These are phyloP conservation scores for Eucalyptus pumila DNA, from an alignment of 345 rosid genomes.

Conservation along the genomic window DNA sequence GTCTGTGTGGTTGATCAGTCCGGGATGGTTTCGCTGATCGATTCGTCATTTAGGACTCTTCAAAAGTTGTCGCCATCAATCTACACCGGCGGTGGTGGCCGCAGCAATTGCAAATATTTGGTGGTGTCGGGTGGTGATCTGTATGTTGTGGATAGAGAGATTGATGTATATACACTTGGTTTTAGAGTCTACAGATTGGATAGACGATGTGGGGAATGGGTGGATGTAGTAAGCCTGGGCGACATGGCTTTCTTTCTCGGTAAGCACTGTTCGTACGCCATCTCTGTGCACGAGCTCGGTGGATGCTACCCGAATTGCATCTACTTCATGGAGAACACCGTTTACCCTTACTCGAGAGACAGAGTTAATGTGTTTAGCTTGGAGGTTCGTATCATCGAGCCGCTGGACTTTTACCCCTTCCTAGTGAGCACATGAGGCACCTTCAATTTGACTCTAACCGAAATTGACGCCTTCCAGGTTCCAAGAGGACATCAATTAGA, in stretches of 20 bases:
- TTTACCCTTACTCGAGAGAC: neutral
- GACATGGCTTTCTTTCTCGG: slow-evolving; percentile 11
- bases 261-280: neutral
- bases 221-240: slow-evolving; percentile 7
- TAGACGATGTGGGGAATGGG: slow-evolving; percentile 16
- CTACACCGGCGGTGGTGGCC: neutral
- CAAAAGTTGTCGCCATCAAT: neutral
- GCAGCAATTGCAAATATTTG: neutral
- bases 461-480: neutral
- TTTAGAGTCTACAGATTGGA: slow-evolving; percentile 26
- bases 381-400: neutral
- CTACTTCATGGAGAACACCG: neutral
- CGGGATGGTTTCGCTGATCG: neutral
- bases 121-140: slow-evolving; percentile 2
- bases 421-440: neutral
- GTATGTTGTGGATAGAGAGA: neutral
- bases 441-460: neutral
- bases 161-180: neutral
- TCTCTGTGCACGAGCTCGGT: neutral
- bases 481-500: neutral
- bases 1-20: neutral
- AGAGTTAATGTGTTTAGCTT: neutral
- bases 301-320: neutral
- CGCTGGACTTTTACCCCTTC: neutral
- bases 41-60: neutral